Percentiles rank a stretch among this genome's conserved stretches.
Evolutionary conservation across 345 rosid species (phyloP).

Genomic region (Camelina laxa): DNA sequence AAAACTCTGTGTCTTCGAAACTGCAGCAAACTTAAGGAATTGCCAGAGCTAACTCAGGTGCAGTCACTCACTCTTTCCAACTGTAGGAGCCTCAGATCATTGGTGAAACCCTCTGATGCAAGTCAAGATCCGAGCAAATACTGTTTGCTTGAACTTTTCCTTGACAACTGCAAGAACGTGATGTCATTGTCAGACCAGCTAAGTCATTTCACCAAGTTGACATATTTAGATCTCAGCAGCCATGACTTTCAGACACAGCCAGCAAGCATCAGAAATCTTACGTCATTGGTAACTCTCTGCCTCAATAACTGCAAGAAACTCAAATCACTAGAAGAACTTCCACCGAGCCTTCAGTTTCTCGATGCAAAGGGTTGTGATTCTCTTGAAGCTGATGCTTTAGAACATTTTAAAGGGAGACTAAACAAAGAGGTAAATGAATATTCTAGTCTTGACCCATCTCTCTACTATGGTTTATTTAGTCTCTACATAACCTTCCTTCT

Average conservation of each 20-base stretch:
- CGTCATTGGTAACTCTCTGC: constrained; percentile 21
- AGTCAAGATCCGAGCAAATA: not conserved
- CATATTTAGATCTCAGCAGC: constrained; percentile 23
- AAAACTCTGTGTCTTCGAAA: constrained; percentile 7
- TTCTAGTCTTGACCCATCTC: not conserved
- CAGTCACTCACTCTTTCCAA: constrained; percentile 6
- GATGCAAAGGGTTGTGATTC: constrained; percentile 26
- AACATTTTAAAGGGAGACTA: not conserved
- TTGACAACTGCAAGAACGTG: constrained; percentile 32
- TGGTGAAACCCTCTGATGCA: constrained; percentile 1
- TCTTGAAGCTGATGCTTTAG: constrained; percentile 5
- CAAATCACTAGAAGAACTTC: constrained; percentile 9
- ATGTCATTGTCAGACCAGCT: constrained; percentile 19
- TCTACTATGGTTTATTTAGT: not conserved
- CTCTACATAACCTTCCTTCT: not conserved
- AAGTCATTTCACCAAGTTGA: constrained; percentile 13
- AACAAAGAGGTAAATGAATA: not conserved
- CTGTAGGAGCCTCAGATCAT: constrained; percentile 11
- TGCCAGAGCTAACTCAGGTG: constrained; percentile 21
- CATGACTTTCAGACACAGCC: constrained; percentile 29
- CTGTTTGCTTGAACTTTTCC: constrained; percentile 29
- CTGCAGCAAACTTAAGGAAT: constrained; percentile 1
- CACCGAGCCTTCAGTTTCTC: constrained; percentile 21
- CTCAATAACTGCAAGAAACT: constrained; percentile 28
- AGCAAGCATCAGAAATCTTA: constrained; percentile 12